Evolutionary conservation across 129 eudicot species (phyloP).

Genomic region (Deinandra increscens): DNA sequence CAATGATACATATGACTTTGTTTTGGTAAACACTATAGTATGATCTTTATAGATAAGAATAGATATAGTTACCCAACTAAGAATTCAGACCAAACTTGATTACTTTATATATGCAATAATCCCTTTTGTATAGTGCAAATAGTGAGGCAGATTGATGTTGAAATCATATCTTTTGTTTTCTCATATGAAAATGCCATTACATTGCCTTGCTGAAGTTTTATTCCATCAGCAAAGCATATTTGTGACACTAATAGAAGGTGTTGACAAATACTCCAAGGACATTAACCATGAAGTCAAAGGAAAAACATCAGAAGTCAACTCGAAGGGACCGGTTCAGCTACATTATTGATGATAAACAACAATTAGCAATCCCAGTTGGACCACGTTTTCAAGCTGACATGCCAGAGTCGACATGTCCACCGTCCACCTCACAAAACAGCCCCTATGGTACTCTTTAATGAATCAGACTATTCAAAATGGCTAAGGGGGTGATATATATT

Average conservation of each 20-base stretch:
- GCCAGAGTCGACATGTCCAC: constrained; percentile 45
- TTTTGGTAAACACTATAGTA: no score
- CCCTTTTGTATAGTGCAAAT: neutral
- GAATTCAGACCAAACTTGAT: neutral
- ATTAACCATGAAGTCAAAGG: constrained; percentile 20
- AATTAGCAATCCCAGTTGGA: constrained; percentile 54
- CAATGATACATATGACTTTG: no score
- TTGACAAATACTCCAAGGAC: neutral
- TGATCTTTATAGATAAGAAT: neutral
- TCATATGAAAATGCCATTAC: neutral
- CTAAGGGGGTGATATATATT: no score
- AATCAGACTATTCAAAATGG: constrained; percentile 38
- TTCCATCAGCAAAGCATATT: neutral
- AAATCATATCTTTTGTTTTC: neutral
- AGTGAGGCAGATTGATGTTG: no score
- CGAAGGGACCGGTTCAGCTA: constrained; percentile 32
- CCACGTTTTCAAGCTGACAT: constrained; percentile 62
- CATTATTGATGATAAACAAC: constrained; percentile 28
- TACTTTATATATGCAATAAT: neutral
- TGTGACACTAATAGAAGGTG: constrained; percentile 20
- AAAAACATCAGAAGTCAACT: constrained; percentile 19
- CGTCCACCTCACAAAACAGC: constrained; percentile 24
- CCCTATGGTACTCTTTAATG: neutral
- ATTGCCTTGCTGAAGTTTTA: constrained; percentile 6
- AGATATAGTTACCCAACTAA: neutral